Evolutionary conservation across 2,329 filamentous ascomycete genomes (phyloP).

Genomic region (Plenodomus tracheiphilus): DNA sequence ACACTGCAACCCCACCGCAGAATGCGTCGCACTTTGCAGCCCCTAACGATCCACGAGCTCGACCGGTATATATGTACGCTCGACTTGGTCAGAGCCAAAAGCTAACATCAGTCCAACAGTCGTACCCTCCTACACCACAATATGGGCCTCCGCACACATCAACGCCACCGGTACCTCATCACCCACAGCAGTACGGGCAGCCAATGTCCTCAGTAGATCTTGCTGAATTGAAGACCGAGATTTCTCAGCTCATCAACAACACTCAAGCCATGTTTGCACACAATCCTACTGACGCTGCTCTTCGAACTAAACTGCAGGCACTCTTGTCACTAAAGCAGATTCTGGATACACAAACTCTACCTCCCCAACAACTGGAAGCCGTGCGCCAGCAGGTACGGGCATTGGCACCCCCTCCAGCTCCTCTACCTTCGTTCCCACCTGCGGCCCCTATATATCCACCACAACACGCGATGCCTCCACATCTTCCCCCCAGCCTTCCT

Average conservation of each 20-base stretch:
- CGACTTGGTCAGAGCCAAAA: neutral
- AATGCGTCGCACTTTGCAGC: slow-evolving; percentile 37
- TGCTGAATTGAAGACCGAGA: slow-evolving; percentile 78
- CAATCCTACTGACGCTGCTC: slow-evolving; percentile 73
- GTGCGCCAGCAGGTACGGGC: slow-evolving; percentile 84
- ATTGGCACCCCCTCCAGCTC: slow-evolving; percentile 65
- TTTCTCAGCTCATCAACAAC: slow-evolving; percentile 74
- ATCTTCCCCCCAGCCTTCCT: slow-evolving; percentile 21
- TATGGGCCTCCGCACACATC: slow-evolving; percentile 28
- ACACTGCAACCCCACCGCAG: slow-evolving; percentile 73
- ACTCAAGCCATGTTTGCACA: slow-evolving; percentile 74
- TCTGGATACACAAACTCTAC: slow-evolving; percentile 75
- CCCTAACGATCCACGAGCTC: slow-evolving; percentile 40
- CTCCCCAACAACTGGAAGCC: slow-evolving; percentile 78
- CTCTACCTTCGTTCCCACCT: slow-evolving; percentile 40
- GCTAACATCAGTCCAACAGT: slow-evolving; percentile 14
- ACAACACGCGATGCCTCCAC: slow-evolving; percentile 24
- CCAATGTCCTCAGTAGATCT: slow-evolving; percentile 37
- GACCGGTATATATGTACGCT: slow-evolving; percentile 35
- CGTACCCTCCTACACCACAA: slow-evolving; percentile 28
- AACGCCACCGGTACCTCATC: slow-evolving; percentile 32
- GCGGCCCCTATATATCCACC: slow-evolving; percentile 35
- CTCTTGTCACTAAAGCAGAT: slow-evolving; percentile 82
- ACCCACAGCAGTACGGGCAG: slow-evolving; percentile 35
- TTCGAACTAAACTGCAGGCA: slow-evolving; percentile 80